Percentiles rank a stretch among this genome's conserved stretches.
These are phyloP conservation scores for Scedosporium aurantiacum DNA, from an alignment of 2,329 filamentous ascomycete genomes.

Conservation along the genomic window DNA sequence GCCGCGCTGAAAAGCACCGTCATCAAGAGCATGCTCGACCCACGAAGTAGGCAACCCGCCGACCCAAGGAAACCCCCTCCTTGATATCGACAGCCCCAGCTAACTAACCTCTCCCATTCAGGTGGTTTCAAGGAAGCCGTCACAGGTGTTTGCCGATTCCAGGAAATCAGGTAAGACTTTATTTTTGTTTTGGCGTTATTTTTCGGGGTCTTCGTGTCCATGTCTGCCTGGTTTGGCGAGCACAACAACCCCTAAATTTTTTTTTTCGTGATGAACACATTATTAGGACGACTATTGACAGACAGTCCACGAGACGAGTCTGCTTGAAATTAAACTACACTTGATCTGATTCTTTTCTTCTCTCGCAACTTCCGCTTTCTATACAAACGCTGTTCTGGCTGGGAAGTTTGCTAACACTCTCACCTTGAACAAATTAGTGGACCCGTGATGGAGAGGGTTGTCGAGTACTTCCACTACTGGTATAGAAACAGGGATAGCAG, in stretches of 20 bases:
- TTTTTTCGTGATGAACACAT: neutral
- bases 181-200: neutral
- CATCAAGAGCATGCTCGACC: constrained; percentile 66
- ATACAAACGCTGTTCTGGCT: neutral
- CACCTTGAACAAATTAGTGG: constrained; percentile 36
- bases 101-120: neutral
- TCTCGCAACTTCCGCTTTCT: neutral
- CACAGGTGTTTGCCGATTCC: constrained; percentile 11
- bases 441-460: constrained; percentile 66
- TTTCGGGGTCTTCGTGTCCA: neutral
- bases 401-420: neutral
- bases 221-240: neutral
- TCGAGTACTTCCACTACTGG: constrained; percentile 77
- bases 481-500: constrained; percentile 64
- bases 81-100: constrained; percentile 1
- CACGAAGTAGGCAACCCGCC: constrained; percentile 39
- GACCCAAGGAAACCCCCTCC: constrained; percentile 2
- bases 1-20: constrained; percentile 59
- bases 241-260: neutral
- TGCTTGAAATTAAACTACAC: constrained; percentile 10
- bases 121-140: constrained; percentile 9
- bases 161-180: constrained; percentile 11
- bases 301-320: constrained; percentile 9
- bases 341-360: constrained; percentile 10
- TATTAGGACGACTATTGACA: constrained; percentile 8